Base-by-base conservation (phyloP, 495 filamentous ascomycete genomes). In the Oidiodendron maius region DNA sequence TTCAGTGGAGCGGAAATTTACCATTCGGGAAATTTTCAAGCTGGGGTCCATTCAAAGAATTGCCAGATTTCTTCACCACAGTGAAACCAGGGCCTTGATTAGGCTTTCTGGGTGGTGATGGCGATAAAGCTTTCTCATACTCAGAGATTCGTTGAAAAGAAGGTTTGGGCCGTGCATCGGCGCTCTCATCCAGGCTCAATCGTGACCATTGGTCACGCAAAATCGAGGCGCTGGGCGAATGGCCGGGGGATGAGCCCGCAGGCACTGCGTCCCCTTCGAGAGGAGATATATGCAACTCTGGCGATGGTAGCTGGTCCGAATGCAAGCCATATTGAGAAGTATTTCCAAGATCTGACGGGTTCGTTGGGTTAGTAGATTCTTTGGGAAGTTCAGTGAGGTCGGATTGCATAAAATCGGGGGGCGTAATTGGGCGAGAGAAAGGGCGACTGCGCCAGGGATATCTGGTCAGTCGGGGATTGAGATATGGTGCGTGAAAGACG, bases 391-490 rank as follows among this genome's bases (percentile, higher is more conserved):
- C 75, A 64, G 73, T 68, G 59, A 76, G 74, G 80, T 84, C 84
- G 80, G 83, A 69, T 82, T 91, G 89, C 90, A 96, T 96, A 94
- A 82, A 96, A 83, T 71, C 69, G 63, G 64, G 65, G 67, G 68
- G n/a, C 32, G 52, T 54, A 51, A 60, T 63, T 22, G 22, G 16
- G 24, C 17, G 24, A 0, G 46, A 26, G 42, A 34, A 46, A 17
- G 13, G 51, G 32, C 51, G 59, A 61, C 59, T 61, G 55, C 56
- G 44, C 59, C 59, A 50, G 42, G 5, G 38, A 11, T 53, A n/a
- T 51, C 51, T 55, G 52, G 52, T 56, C 59, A 61, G 59, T 58
- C 59, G 57, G 25, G 17, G 20, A 35, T n/a, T 25, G 20, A 34
- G 25, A 24, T 3, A n/a, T 47, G 25, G 43, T n/a, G n/a, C n/a